Conservation (phyloP, 2,329 filamentous ascomycete species). For the Stachybotrys echinatus region DNA sequence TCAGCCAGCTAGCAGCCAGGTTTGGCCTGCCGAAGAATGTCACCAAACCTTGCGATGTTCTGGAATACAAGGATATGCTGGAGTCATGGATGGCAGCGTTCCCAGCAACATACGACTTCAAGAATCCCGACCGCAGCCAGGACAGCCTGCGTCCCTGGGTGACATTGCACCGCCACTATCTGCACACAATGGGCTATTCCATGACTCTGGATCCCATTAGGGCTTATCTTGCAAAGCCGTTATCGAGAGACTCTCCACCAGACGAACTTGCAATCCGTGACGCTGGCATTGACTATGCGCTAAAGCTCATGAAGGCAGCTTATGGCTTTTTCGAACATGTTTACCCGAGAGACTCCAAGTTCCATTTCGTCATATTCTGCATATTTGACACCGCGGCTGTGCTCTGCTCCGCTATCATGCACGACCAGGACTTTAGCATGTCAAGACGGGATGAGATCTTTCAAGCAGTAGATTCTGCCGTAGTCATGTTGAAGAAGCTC, state of each 20-base stretch:
- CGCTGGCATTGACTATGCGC: slow-evolving; percentile 35
- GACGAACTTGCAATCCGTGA: slow-evolving; percentile 31
- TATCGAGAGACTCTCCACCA: slow-evolving; percentile 17
- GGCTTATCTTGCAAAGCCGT: slow-evolving; percentile 33
- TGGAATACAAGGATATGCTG: slow-evolving; percentile 25
- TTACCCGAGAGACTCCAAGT: slow-evolving; percentile 40
- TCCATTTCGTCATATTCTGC: slow-evolving; percentile 42
- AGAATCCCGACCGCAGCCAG: slow-evolving; percentile 32
- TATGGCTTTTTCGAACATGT: slow-evolving; percentile 36
- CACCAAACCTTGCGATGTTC: slow-evolving; percentile 19
- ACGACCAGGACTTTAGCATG: slow-evolving; percentile 37
- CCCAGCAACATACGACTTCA: slow-evolving; percentile 32
- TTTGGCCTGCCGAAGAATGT: slow-evolving; percentile 25
- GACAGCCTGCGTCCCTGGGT: slow-evolving; percentile 37
- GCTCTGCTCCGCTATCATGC: slow-evolving; percentile 44
- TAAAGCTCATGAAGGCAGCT: slow-evolving; percentile 35
- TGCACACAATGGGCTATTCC: slow-evolving; percentile 38
- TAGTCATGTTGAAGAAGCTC: slow-evolving; percentile 26
- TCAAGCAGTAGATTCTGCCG: slow-evolving; percentile 28
- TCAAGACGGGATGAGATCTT: slow-evolving; percentile 34
- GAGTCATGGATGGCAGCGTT: slow-evolving; percentile 37
- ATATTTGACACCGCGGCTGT: slow-evolving; percentile 47
- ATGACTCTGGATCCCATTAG: slow-evolving; percentile 41
- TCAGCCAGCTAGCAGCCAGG: slow-evolving; percentile 19
- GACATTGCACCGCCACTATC: slow-evolving; percentile 37